phyloP scores from a whole-genome alignment of 345 rosid species.

The Trapa bicornis region DNA sequence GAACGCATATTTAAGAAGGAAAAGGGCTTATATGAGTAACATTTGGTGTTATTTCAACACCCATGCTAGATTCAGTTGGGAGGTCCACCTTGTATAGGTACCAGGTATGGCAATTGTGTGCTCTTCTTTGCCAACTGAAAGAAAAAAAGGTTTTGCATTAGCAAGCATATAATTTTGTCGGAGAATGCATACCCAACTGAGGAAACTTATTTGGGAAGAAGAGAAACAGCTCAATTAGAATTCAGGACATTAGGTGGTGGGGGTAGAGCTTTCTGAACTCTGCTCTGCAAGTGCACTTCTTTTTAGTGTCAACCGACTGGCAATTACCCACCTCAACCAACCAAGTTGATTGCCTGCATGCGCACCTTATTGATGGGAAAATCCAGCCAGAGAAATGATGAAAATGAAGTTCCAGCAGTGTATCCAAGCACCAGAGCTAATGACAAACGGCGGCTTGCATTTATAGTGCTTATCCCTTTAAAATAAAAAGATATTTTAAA shows the following conservation, averaged over 20 bases:
- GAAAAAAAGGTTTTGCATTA: neutral
- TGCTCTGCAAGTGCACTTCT: too few relatives aligned
- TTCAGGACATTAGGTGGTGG: neutral
- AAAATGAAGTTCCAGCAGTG: neutral
- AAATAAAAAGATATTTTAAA: too few relatives aligned
- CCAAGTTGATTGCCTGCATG: too few relatives aligned
- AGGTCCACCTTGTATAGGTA: slow-evolving; percentile 86
- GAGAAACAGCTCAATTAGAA: neutral
- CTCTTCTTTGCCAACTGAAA: slow-evolving; percentile 67
- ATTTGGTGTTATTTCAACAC: neutral
- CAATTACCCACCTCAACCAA: too few relatives aligned
- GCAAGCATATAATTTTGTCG: neutral
- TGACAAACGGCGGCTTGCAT: neutral
- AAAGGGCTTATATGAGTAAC: neutral
- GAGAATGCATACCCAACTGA: neutral
- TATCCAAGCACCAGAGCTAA: neutral
- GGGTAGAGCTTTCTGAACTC: neutral
- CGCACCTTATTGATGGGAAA: neutral
- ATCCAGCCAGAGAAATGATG: neutral
- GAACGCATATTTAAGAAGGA: neutral
- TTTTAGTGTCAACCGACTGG: too few relatives aligned
- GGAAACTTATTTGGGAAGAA: neutral
- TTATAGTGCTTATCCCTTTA: neutral
- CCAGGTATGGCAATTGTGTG: slow-evolving; percentile 53
- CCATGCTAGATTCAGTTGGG: slow-evolving; percentile 78